phyloP scores from a whole-genome alignment of 2,329 filamentous ascomycete genomes.

The Ophiocordyceps polyrhachis-furcata region DNA sequence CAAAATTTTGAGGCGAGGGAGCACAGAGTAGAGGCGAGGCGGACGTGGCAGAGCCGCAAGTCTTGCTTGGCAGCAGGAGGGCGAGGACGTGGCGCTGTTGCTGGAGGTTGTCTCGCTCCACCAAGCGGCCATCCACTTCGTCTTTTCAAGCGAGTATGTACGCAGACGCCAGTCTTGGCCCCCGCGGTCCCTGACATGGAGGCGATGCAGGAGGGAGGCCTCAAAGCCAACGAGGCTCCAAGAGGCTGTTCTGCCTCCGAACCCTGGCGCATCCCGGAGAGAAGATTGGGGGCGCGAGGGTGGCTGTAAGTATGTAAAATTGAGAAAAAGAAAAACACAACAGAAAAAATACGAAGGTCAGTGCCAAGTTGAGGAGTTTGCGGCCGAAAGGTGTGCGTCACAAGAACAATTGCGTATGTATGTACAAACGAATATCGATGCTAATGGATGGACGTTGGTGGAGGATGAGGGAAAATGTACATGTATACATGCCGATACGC shows the following conservation, averaged over 20 bases:
- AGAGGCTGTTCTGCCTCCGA: background rate
- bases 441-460: background rate
- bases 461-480: background rate
- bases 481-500: no score
- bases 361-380: background rate
- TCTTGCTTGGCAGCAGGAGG: background rate
- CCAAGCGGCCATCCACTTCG: background rate
- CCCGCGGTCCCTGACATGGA: background rate
- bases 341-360: background rate
- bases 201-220: background rate
- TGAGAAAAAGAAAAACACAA: background rate
- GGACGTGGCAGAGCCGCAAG: background rate
- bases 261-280: background rate
- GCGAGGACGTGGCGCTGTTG: no score
- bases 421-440: background rate
- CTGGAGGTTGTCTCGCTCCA: no score
- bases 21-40: background rate
- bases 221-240: background rate
- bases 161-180: background rate
- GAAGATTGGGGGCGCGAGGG: background rate
- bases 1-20: background rate
- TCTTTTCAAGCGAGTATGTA: background rate
- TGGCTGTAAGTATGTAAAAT: background rate
- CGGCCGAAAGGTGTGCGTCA: background rate
- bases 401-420: background rate